A percentile compares a stretch with the other conserved stretches of the same genome.
These are phyloP conservation scores for Yarrowia bubula DNA, from an alignment of 805 yeast genomes.

Conservation along the genomic window DNA sequence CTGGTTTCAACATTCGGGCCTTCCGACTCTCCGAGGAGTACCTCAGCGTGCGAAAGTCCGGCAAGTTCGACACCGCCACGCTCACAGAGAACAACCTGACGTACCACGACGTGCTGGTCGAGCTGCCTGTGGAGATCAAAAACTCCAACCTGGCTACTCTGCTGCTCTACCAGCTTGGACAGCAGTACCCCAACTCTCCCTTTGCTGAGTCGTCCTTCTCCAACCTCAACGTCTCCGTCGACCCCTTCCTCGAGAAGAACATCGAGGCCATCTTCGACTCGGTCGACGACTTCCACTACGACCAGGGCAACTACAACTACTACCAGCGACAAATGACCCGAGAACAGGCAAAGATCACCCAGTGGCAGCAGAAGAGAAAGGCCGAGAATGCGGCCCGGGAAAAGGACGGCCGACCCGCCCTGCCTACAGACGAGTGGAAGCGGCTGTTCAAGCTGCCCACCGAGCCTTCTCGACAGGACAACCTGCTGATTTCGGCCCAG, in stretches of 20 bases:
- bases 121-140: slow-evolving; percentile 61
- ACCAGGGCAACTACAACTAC: slow-evolving; percentile 75
- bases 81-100: slow-evolving; percentile 60
- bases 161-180: slow-evolving; percentile 42
- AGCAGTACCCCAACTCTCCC: slow-evolving; percentile 26
- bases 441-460: slow-evolving; percentile 62
- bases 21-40: slow-evolving; percentile 64
- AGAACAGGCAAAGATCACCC: slow-evolving; percentile 65
- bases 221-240: slow-evolving; percentile 45
- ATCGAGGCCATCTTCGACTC: slow-evolving; percentile 66
- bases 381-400: slow-evolving; percentile 62
- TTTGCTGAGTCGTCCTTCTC: slow-evolving; percentile 37
- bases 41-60: slow-evolving; percentile 49
- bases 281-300: slow-evolving; percentile 72
- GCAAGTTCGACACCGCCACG: slow-evolving; percentile 64
- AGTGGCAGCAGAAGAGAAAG: slow-evolving; percentile 71
- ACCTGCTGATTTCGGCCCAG: slow-evolving; percentile 63
- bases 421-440: slow-evolving; percentile 61
- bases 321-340: slow-evolving; percentile 73
- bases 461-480: slow-evolving; percentile 74
- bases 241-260: slow-evolving; percentile 44
- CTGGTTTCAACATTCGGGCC: slow-evolving; percentile 63
- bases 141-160: slow-evolving; percentile 67
- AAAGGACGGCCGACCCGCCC: slow-evolving; percentile 52
- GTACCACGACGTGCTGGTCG: slow-evolving; percentile 66